phyloP scores from a whole-genome alignment of 257 asterid species.

The Salvia splendens region DNA sequence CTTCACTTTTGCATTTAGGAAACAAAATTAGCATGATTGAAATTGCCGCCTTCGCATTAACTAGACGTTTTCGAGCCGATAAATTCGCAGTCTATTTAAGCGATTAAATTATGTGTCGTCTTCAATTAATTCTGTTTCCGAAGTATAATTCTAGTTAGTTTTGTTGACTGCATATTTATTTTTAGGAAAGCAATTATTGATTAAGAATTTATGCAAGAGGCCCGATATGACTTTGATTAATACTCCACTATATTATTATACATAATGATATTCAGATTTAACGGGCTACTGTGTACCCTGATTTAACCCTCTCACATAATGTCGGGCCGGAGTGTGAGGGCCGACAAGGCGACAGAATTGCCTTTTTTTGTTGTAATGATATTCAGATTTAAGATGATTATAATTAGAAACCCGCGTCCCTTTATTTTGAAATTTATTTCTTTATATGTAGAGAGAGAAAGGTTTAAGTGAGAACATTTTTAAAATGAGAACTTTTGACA shows the following conservation, averaged over 20 bases:
- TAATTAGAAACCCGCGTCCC: too few relatives aligned
- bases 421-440: too few relatives aligned
- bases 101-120: constrained; percentile 7
- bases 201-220: not conserved
- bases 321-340: too few relatives aligned
- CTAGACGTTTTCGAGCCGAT: not conserved
- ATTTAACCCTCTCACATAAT: too few relatives aligned
- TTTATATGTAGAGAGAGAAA: too few relatives aligned
- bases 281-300: too few relatives aligned
- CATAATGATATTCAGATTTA: too few relatives aligned
- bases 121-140: not conserved
- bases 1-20: not conserved
- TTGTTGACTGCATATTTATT: constrained; percentile 2
- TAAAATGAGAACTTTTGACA: too few relatives aligned
- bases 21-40: not conserved
- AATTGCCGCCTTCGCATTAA: constrained; percentile 19
- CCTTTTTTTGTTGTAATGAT: too few relatives aligned
- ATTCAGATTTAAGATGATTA: too few relatives aligned
- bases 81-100: not conserved
- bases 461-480: too few relatives aligned
- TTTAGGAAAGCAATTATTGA: not conserved
- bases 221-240: not conserved
- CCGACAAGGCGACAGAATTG: too few relatives aligned
- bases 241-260: not conserved
- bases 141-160: constrained; percentile 23